Evolutionary conservation across 305 asterid genomes (phyloP).

Genomic region (Fraxinus angustifolia): DNA sequence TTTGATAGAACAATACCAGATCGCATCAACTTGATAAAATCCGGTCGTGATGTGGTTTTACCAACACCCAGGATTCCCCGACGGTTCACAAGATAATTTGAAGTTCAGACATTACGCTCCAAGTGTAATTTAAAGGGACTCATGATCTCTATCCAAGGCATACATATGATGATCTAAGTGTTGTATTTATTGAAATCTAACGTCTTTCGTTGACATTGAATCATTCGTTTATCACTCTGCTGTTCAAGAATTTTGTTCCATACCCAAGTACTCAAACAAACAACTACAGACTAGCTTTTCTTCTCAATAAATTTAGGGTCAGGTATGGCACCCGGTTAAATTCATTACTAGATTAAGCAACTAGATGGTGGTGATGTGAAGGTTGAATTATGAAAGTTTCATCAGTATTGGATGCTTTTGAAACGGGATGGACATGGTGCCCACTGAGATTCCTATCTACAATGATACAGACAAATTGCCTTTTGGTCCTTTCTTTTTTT

Average conservation of each 20-base stretch:
- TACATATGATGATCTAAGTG: background rate
- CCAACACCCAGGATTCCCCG: conserved; percentile 81
- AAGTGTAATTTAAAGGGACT: background rate
- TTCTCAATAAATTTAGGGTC: background rate
- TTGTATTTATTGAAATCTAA: background rate
- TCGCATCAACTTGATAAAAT: conserved; percentile 44
- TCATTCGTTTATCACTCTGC: background rate
- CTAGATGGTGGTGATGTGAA: background rate
- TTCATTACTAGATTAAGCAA: background rate
- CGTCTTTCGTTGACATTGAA: background rate
- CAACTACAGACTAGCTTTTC: background rate
- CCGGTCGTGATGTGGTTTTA: conserved; percentile 49
- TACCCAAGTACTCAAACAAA: background rate
- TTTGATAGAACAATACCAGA: conserved; percentile 68
- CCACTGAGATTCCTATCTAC: conserved; percentile 24
- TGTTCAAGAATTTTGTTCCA: background rate
- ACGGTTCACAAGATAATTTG: conserved; percentile 40
- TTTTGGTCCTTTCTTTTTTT: background rate
- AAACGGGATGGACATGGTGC: conserved; percentile 15
- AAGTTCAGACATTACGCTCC: background rate
- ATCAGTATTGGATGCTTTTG: conserved; percentile 2
- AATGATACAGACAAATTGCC: conserved; percentile 21
- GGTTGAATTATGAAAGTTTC: background rate
- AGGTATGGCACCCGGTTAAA: background rate
- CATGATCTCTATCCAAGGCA: background rate